These are phyloP conservation scores for Carpinus viminea DNA, from an alignment of 306 rosid species.

Conservation along the genomic window DNA sequence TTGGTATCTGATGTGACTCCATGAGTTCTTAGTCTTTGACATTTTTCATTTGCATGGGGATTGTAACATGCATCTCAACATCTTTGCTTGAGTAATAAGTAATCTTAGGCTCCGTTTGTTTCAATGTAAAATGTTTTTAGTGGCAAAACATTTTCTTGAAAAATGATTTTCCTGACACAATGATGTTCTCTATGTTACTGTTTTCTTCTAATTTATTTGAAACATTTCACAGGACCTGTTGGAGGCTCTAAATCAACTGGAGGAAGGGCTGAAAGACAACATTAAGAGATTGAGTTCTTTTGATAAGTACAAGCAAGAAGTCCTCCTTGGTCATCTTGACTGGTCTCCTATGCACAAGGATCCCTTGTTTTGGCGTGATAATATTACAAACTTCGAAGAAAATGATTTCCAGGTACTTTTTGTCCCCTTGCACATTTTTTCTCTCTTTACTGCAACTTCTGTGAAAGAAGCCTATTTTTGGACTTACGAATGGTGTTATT, in stretches of 20 bases:
- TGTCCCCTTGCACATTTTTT: not conserved
- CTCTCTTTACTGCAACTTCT: conserved; percentile 19
- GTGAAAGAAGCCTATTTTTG: conserved; percentile 1
- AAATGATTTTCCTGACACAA: not conserved
- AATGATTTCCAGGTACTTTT: conserved; percentile 84
- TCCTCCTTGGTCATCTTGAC: conserved; percentile 90
- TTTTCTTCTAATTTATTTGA: conserved; percentile 22
- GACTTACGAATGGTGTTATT: not conserved
- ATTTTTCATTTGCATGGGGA: not conserved
- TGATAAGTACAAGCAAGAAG: conserved; percentile 94
- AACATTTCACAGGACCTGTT: conserved; percentile 68
- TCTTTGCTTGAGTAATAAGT: not conserved
- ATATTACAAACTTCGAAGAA: conserved; percentile 79
- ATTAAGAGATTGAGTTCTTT: conserved; percentile 88
- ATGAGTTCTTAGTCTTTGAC: not conserved
- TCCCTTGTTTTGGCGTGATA: conserved; percentile 89
- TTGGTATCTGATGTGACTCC: not conserved
- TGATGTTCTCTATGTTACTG: conserved; percentile 12
- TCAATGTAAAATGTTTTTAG: no score
- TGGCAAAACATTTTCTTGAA: no score
- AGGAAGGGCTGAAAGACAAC: conserved; percentile 83
- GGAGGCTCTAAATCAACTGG: conserved; percentile 85
- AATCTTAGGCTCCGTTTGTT: not conserved
- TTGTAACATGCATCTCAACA: not conserved
- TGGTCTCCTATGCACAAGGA: conserved; percentile 99